phyloP scores from a whole-genome alignment of 2,329 filamentous ascomycete genomes.

The Epichloe sylvatica region DNA sequence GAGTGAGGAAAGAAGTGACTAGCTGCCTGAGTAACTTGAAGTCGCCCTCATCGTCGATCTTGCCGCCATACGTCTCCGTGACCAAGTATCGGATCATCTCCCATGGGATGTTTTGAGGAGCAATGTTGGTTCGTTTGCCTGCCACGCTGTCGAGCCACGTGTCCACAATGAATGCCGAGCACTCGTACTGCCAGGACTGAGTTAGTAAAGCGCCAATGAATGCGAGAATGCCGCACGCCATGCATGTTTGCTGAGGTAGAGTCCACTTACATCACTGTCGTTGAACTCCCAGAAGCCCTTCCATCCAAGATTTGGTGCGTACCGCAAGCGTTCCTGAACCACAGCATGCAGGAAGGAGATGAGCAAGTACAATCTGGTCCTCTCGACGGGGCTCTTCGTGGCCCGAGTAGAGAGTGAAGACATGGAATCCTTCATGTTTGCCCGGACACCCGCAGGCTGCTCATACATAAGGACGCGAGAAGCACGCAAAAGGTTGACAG shows the following conservation, averaged over 20 bases:
- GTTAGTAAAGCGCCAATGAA: conserved; percentile 5
- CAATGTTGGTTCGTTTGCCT: conserved; percentile 78
- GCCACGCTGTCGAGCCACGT: conserved; percentile 80
- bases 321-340: conserved; percentile 84
- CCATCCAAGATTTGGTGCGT: conserved; percentile 89
- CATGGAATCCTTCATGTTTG: conserved; percentile 98
- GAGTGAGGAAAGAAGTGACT: conserved; percentile 67
- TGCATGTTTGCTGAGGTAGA: background rate
- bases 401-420: conserved; percentile 65
- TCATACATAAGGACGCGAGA: conserved; percentile 95
- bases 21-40: conserved; percentile 60
- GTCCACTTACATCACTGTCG: conserved; percentile 73
- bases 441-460: conserved; percentile 87
- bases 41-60: conserved; percentile 85
- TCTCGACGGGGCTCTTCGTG: conserved; percentile 75
- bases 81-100: conserved; percentile 84
- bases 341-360: conserved; percentile 93
- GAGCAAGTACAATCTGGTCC: conserved; percentile 75
- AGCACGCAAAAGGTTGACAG: conserved; percentile 84
- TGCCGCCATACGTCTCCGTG: conserved; percentile 91
- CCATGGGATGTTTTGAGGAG: conserved; percentile 90
- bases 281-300: conserved; percentile 99
- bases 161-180: conserved; percentile 89
- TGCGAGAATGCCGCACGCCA: background rate
- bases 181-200: conserved; percentile 64